Evolutionary conservation across 2,329 filamentous ascomycete genomes (phyloP).

Genomic region (Myriosclerotinia scirpicola): DNA sequence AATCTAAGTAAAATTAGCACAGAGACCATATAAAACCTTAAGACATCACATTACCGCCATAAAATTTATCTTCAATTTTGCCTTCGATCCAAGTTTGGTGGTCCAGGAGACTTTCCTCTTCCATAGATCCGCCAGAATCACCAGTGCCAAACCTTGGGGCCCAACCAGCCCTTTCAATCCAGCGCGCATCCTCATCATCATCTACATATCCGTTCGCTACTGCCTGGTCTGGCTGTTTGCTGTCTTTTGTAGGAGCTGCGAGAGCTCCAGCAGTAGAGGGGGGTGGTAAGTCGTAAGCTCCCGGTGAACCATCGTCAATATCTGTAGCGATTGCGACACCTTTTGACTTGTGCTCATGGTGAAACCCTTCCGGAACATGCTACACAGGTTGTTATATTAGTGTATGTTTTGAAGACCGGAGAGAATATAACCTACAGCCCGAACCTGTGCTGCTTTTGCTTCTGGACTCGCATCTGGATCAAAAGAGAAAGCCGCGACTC

Average conservation of each 20-base stretch:
- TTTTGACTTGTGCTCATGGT: constrained; percentile 59
- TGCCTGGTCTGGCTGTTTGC: constrained; percentile 48
- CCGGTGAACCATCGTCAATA: constrained; percentile 66
- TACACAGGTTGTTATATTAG: constrained; percentile 40
- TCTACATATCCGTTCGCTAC: constrained; percentile 47
- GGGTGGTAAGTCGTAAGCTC: constrained; percentile 74
- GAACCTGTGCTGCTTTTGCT: constrained; percentile 78
- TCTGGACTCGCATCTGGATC: constrained; percentile 80
- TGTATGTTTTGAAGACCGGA: neutral
- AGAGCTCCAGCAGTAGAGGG: constrained; percentile 70
- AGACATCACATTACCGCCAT: constrained; percentile 61
- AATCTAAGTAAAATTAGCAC: constrained; percentile 58
- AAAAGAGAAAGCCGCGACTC: constrained; percentile 79
- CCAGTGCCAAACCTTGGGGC: constrained; percentile 79
- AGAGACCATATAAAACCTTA: constrained; percentile 13
- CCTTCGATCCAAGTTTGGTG: constrained; percentile 86
- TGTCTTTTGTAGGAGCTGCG: constrained; percentile 48
- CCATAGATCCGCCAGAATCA: constrained; percentile 45
- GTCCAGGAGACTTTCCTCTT: constrained; percentile 72
- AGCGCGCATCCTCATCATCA: constrained; percentile 53
- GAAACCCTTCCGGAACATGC: constrained; percentile 64
- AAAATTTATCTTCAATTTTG: constrained; percentile 84
- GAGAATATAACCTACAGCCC: constrained; percentile 59
- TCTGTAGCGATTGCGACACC: constrained; percentile 76
- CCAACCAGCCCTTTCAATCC: constrained; percentile 73